phyloP scores from a whole-genome alignment of 306 rosid genomes.

The Casuarina equisetifolia region DNA sequence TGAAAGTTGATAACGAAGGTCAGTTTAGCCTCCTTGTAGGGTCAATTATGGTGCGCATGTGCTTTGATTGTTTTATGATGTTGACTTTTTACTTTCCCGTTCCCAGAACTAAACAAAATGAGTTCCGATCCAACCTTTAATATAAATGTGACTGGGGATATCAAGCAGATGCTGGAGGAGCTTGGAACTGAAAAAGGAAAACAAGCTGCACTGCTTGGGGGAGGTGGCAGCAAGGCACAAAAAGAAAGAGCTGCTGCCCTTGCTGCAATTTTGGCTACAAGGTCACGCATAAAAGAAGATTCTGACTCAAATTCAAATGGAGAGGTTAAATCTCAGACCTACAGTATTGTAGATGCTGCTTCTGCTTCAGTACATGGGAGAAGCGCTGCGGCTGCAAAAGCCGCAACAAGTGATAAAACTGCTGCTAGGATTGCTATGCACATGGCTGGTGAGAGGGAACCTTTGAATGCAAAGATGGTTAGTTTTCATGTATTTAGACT shows the following conservation, averaged over 20 bases:
- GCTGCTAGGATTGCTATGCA: conserved; percentile 98
- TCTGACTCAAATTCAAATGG: conserved; percentile 56
- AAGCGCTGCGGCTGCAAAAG: conserved; percentile 96
- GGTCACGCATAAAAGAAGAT: conserved; percentile 74
- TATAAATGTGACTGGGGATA: conserved; percentile 84
- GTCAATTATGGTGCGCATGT: conserved; percentile 15
- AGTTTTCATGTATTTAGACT: conserved; percentile 29
- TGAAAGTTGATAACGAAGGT: conserved; percentile 92
- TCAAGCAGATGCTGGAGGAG: conserved; percentile 90
- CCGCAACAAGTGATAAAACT: conserved; percentile 83
- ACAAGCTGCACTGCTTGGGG: conserved; percentile 91
- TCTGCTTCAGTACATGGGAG: conserved; percentile 99
- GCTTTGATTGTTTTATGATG: conserved; percentile 11
- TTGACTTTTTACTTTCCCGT: conserved; percentile 25
- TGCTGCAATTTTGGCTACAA: conserved; percentile 81
- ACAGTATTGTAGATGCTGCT: conserved; percentile 96
- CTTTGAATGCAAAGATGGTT: conserved; percentile 91
- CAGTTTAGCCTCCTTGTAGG: conserved; percentile 33
- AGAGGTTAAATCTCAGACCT: conserved; percentile 56
- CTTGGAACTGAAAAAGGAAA: conserved; percentile 94
- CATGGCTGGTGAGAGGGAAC: conserved; percentile 89
- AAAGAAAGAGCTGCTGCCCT: conserved; percentile 97
- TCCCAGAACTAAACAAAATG: conserved; percentile 71
- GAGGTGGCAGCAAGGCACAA: conserved; percentile 98
- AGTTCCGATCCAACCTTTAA: conserved; percentile 71